Conservation (phyloP, 1,139 yeast species). For the Saccharomyces hybrid region DNA sequence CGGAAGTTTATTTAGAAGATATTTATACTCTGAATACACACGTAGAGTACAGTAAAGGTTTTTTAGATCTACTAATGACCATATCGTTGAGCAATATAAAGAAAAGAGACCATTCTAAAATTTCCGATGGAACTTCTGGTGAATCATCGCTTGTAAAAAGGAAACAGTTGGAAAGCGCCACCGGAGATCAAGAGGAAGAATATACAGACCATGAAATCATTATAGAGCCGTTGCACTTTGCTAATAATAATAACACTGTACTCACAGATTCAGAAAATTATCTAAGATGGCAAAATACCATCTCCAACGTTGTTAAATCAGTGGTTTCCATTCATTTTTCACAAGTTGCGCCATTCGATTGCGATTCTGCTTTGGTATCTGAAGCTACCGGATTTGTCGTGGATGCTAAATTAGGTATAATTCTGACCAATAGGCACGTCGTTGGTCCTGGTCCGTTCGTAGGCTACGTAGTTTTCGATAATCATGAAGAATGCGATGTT, state of each 20-base stretch:
- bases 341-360: constrained; percentile 80
- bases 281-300: constrained; percentile 69
- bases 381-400: constrained; percentile 97
- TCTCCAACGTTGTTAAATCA: constrained; percentile 71
- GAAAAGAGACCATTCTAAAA: constrained; percentile 1
- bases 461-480: constrained; percentile 87
- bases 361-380: constrained; percentile 72
- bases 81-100: constrained; percentile 1
- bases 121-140: not conserved
- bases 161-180: not conserved
- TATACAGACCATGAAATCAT: not conserved
- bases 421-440: constrained; percentile 87
- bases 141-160: not conserved
- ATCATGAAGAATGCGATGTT: constrained; percentile 89
- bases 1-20: not conserved
- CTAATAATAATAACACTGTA: not conserved
- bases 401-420: constrained; percentile 70
- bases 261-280: constrained; percentile 20
- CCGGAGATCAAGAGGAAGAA: not conserved
- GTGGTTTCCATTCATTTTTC: constrained; percentile 89
- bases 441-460: constrained; percentile 93
- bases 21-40: not conserved
- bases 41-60: not conserved
- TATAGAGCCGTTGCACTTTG: not conserved
- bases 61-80: not conserved